These are phyloP conservation scores for Schrenkiella parvula DNA, from an alignment of 345 rosid species.

Conservation along the genomic window DNA sequence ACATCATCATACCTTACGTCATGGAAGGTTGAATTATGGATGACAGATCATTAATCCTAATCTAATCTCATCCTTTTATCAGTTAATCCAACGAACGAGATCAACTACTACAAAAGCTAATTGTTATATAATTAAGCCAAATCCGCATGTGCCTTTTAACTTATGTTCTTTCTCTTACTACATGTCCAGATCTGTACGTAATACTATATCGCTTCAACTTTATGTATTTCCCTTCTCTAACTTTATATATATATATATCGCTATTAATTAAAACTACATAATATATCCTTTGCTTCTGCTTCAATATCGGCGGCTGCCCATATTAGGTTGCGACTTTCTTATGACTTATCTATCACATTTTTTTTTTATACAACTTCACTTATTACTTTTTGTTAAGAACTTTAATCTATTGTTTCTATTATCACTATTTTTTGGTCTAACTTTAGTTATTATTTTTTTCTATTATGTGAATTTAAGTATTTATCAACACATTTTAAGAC, in stretches of 20 bases:
- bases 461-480: background rate
- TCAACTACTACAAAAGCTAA: background rate
- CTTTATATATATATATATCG: background rate
- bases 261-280: background rate
- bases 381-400: background rate
- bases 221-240: background rate
- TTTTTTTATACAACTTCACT: too few relatives aligned
- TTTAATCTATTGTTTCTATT: too few relatives aligned
- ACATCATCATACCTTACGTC: conserved; percentile 1
- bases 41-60: conserved; percentile 24
- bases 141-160: background rate
- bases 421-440: too few relatives aligned
- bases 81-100: conserved; percentile 19
- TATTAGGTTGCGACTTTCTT: conserved; percentile 4
- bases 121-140: background rate
- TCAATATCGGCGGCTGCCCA: conserved; percentile 27
- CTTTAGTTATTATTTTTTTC: background rate
- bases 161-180: background rate
- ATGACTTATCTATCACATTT: background rate
- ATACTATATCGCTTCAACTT: background rate
- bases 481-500: background rate
- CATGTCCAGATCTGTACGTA: conserved; percentile 11
- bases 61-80: conserved; percentile 3
- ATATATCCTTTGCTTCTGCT: background rate
- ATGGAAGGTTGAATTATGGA: conserved; percentile 7